phyloP scores from a whole-genome alignment of 75 land plant species.

The Pinus tabuliformis region DNA sequence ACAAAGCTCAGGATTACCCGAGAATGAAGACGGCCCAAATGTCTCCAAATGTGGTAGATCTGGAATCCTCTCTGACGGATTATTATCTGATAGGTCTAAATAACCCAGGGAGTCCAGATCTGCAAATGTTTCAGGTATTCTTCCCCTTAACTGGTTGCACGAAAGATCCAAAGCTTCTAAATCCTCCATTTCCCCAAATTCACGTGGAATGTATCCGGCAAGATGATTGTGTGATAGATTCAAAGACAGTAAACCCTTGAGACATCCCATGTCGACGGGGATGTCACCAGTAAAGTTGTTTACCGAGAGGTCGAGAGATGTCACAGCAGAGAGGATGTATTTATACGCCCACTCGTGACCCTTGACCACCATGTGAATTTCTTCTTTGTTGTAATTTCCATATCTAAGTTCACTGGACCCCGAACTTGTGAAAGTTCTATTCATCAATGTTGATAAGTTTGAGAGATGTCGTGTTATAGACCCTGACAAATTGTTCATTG shows the following conservation, averaged over 20 bases:
- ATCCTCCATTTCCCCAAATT: background rate
- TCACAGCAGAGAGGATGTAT: background rate
- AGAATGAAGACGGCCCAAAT: background rate
- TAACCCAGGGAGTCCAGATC: background rate
- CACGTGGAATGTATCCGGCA: background rate
- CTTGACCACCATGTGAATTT: background rate
- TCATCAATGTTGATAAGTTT: background rate
- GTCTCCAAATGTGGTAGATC: background rate
- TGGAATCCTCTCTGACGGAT: constrained; percentile 4
- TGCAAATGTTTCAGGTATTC: constrained; percentile 1
- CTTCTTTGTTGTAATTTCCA: background rate
- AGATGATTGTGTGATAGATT: constrained; percentile 3
- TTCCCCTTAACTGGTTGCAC: constrained; percentile 12
- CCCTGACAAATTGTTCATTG: constrained; percentile 70
- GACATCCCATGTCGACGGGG: background rate
- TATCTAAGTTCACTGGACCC: background rate
- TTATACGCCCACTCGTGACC: background rate
- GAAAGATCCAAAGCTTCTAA: constrained; percentile 10
- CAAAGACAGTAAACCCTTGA: background rate
- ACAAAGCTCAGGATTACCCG: constrained; percentile 16
- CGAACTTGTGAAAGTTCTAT: background rate
- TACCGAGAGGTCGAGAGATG: background rate
- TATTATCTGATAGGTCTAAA: constrained; percentile 11
- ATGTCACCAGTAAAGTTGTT: constrained; percentile 12
- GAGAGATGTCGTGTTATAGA: constrained; percentile 24